Evolutionary conservation across 2,329 filamentous ascomycete species (phyloP).

Genomic region (Acrodontium crateriforme): DNA sequence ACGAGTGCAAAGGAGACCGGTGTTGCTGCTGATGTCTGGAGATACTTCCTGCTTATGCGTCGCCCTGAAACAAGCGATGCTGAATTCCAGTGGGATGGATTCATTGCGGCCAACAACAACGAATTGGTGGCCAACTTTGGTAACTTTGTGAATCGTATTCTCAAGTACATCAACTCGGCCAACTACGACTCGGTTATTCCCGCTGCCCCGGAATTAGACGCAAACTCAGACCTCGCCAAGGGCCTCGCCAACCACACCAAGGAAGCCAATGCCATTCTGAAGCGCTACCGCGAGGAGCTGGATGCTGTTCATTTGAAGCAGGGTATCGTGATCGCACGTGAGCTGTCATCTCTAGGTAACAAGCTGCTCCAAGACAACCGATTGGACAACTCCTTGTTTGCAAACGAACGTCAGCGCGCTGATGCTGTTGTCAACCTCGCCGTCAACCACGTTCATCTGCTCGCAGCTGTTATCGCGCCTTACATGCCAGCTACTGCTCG

Average conservation of each 20-base stretch:
- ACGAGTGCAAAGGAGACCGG: conserved; percentile 80
- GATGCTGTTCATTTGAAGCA: conserved; percentile 58
- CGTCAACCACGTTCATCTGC: conserved; percentile 69
- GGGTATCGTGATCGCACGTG: conserved; percentile 51
- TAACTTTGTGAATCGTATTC: conserved; percentile 42
- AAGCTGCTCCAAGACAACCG: conserved; percentile 44
- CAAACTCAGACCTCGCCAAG: conserved; percentile 16
- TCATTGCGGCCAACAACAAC: conserved; percentile 76
- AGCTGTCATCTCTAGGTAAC: conserved; percentile 51
- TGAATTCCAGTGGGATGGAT: conserved; percentile 79
- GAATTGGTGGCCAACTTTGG: conserved; percentile 67
- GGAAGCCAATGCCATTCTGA: conserved; percentile 53
- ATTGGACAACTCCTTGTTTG: conserved; percentile 48
- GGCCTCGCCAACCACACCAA: conserved; percentile 31
- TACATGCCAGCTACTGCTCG: conserved; percentile 73
- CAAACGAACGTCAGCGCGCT: conserved; percentile 44
- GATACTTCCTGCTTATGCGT: conserved; percentile 77
- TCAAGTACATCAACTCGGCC: conserved; percentile 60
- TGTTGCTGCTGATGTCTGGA: conserved; percentile 75
- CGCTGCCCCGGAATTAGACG: conserved; percentile 7
- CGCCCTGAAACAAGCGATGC: conserved; percentile 76
- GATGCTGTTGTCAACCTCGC: conserved; percentile 60
- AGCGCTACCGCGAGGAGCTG: conserved; percentile 52
- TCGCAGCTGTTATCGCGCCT: conserved; percentile 64
- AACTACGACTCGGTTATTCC: conserved; percentile 2